Evolutionary conservation across 2,329 filamentous ascomycete genomes (phyloP).

Genomic region (Teratosphaeriaceae sp.): DNA sequence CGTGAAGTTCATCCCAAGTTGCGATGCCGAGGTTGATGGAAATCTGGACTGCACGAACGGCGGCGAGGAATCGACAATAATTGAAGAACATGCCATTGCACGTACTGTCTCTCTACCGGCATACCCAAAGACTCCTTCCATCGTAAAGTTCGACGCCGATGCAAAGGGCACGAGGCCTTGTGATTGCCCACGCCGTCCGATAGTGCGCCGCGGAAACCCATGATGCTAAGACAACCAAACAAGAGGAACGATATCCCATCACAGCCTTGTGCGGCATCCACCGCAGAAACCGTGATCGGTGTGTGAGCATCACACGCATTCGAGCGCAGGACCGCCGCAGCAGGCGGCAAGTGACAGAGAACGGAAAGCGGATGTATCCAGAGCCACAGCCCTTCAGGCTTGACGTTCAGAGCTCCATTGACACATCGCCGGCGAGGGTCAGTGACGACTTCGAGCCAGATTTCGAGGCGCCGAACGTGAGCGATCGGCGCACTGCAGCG

Average conservation of each 20-base stretch:
- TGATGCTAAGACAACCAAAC: constrained; percentile 1
- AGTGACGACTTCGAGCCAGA: not conserved
- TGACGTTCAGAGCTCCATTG: not conserved
- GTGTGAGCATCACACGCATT: too few relatives aligned
- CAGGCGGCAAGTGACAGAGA: not conserved
- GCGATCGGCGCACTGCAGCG: not conserved
- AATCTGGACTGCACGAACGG: not conserved
- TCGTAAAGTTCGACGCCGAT: constrained; percentile 4
- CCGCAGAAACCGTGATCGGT: too few relatives aligned
- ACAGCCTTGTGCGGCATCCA: too few relatives aligned
- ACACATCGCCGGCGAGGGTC: not conserved
- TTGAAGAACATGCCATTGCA: not conserved
- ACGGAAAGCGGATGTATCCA: not conserved
- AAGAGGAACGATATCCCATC: constrained; percentile 3
- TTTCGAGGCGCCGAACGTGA: constrained; percentile 3
- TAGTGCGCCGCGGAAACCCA: constrained; percentile 1
- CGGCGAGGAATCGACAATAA: not conserved
- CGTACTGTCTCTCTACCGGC: not conserved
- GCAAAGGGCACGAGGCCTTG: constrained; percentile 5
- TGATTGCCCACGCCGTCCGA: not conserved
- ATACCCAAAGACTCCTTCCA: constrained; percentile 5
- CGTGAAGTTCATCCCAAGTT: not conserved
- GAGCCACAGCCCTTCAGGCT: too few relatives aligned
- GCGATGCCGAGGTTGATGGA: constrained; percentile 1
- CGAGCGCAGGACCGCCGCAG: too few relatives aligned